Evolutionary conservation across 2,329 filamentous ascomycete species (phyloP), one percentile per base, ranked within the genome.

Genomic region (Fusarium goolgardi): DNA sequence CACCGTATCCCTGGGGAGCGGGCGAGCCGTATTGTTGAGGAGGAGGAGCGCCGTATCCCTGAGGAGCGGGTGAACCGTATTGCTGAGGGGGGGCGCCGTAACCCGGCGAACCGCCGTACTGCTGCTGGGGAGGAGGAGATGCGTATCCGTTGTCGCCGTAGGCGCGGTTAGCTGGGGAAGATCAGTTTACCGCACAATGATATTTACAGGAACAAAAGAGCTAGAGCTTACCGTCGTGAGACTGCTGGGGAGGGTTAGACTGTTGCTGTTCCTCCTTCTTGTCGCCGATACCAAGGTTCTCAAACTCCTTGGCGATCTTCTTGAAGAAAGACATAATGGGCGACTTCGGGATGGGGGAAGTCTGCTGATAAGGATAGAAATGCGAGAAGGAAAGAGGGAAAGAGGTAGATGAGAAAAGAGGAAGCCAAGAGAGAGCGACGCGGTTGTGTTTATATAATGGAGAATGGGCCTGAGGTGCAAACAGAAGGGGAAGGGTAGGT

Each of bases 251-350:
- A 35, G 66, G 66, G 47, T 23, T 57, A 51, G 27, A 11, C 62
- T 75, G 65, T 59, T 72, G 65, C 55, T 75, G 64, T n/a, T 73
- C 59, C 64, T 75, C 68, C 47, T 74, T 74, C 67, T 79, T 76
- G 51, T 78, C 79, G 45, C 81, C 82, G 69, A 85, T 78, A 51
- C 78, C 80, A 55, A 86, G 78, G 70, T 81, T 80, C 71, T 86
- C 82, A 41, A 83, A 78, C 67, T 81, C 76, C 69, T 80, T 76
- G 59, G 78, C 75, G 47, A 82, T 70, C 70, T 81, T 81, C 65
- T 79, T 80, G 73, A 82, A 79, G 72, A 82, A 82, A 35, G 81
- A 82, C 81, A 83, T 83, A 54, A 41, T 61, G 57, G 35, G 34
- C 44, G 63, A 55, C 63, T 61, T 49, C 63, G 53, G 47, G 50